Evolutionary conservation across 1,139 yeast species (phyloP).

Genomic region (Geotrichum macrosporum): DNA sequence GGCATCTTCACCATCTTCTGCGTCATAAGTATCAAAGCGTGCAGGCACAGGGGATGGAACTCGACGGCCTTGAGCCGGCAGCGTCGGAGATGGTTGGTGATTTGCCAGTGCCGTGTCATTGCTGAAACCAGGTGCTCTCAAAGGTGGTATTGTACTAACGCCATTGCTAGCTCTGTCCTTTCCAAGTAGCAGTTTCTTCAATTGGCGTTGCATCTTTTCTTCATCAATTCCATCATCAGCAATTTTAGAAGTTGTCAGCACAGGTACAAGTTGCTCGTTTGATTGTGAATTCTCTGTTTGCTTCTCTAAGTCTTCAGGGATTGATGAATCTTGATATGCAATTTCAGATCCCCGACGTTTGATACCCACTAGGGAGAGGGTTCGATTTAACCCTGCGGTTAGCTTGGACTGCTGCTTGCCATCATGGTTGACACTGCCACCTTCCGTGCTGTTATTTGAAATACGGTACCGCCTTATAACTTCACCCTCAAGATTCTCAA

Average conservation of each 20-base stretch:
- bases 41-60: not conserved
- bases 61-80: not conserved
- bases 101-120: not conserved
- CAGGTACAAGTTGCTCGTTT: not conserved
- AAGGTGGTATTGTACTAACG: too few relatives aligned
- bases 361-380: slow-evolving; percentile 31
- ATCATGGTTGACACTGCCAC: too few relatives aligned
- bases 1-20: slow-evolving; percentile 11
- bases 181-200: slow-evolving; percentile 4
- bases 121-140: too few relatives aligned
- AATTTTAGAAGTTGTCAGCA: not conserved
- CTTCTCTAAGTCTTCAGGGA: too few relatives aligned
- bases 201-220: slow-evolving; percentile 10
- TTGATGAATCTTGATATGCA: not conserved
- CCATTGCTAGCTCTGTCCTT: not conserved
- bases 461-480: slow-evolving; percentile 76
- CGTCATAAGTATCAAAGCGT: not conserved
- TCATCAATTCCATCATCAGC: slow-evolving; percentile 8
- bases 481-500: slow-evolving; percentile 92
- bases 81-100: not conserved
- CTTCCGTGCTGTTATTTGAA: slow-evolving; percentile 15
- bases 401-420: slow-evolving; percentile 7
- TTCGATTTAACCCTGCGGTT: slow-evolving; percentile 25
- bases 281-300: too few relatives aligned
- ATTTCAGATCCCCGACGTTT: slow-evolving; percentile 6